Evolutionary conservation across 164 flowering plant genomes (phyloP), one percentile per base, ranked within the genome.

Genomic region (Sedum album): DNA sequence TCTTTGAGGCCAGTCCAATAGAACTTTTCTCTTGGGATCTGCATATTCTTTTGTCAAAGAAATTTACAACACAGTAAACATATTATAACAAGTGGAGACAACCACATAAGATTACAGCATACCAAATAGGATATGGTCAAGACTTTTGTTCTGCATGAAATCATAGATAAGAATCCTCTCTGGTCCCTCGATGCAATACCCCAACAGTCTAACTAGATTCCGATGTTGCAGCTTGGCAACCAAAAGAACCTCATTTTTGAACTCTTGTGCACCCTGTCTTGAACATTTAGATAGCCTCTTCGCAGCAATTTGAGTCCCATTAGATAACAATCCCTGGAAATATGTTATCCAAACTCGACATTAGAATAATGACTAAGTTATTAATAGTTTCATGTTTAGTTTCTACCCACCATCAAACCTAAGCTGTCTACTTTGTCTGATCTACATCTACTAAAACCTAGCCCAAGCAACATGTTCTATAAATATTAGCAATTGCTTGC

Each of bases 141-240:
- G 82, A 79, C 79, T 82, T 68, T 66, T 69, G 71, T 82, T 82
- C 2, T 78, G 75, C 20, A 82, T 72, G 55, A 46, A 79, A 49
- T 82, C 84, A 49, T 82, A 82, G 30, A 82, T 33, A 7, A 80
- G 79, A 21, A 82, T 66, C 65, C 65, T 77, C 65, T 82, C 86
- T 10, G 66, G 46, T 57, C 75, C 74, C 42, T 74, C 74, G 68
- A 74, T 31, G 71, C 77, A 79, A 69, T 67, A 79, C 35, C 81
- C 81, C 21, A 69, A 21, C 0, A 79, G 69, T 60, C 70, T 69
- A 8, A 66, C 77, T 11, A 79, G 70, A 70, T 79, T 76, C n/a
- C 68, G 62, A 65, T 79, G 81, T 23, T 76, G 81, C 30, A 79
- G 79, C 66, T 76, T 76, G 31, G 77, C 79, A 6, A 79, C 66